Evolutionary conservation across 228 moss, liverwort and hornwort genomes (phyloP), one percentile per base, ranked within the genome.

Genomic region (Sphagnum fallax): DNA sequence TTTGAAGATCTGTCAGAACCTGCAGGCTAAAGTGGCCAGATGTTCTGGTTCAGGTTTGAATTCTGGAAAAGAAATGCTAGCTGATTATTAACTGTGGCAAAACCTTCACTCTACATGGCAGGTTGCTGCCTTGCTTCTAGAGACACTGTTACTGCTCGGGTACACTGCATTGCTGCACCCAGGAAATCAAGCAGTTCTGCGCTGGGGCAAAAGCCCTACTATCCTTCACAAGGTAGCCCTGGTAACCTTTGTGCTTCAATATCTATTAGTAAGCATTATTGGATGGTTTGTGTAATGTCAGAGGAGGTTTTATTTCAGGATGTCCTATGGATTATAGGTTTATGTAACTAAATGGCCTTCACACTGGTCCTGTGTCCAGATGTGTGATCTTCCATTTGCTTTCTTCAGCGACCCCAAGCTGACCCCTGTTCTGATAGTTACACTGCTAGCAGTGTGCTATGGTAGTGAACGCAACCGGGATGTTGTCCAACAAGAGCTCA

Each of bases 161-260:
- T 85, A 79, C 73, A 74, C 77, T 64, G 74, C 74, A 11, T 52
- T 82, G 48, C 18, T 82, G 16, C 85, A 85, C 81, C 70, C 73
- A 68, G 76, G 72, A 70, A 82, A 85, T 77, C 85, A 82, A 85
- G 77, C 75, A 60, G 73, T 75, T 74, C 77, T 82, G 49, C 70
- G 77, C 64, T 85, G 82, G 85, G 79, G 79, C 60, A 82, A 70
- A 72, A 82, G 79, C 70, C 85, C 82, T 69, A 82, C 82, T 51
- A 85, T 85, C 49, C 75, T 85, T 63, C 76, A 82, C 14, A 82
- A 85, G 79, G 79, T 85, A 67, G 64, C 53, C 51, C 32, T 47
- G 61, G 8, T 32, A 67, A 14, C 67, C 51, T 32, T 32, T 32
- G 32, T 32, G 32, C 32, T 32, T 32, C 32, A 32, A 3, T 32